phyloP scores from a whole-genome alignment of 768 basidiomycete genomes.

The Glaciozyma martinii region DNA sequence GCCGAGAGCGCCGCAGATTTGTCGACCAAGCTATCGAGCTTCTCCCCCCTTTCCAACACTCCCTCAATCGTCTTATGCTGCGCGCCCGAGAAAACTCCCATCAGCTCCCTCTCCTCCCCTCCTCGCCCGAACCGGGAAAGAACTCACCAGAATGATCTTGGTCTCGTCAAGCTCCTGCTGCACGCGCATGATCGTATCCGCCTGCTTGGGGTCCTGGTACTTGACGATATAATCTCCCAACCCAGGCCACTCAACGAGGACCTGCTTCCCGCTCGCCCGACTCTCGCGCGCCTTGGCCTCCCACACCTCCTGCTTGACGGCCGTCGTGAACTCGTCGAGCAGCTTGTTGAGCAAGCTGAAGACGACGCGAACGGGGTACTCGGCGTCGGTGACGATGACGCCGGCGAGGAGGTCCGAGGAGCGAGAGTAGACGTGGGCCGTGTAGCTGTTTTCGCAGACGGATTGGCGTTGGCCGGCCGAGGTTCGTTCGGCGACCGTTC shows the following conservation, averaged over 20 bases:
- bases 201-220: slow-evolving; percentile 94
- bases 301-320: slow-evolving; percentile 65
- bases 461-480: slow-evolving; percentile 80
- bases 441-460: slow-evolving; percentile 86
- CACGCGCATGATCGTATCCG: slow-evolving; percentile 95
- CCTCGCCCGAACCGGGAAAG: not conserved
- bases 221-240: slow-evolving; percentile 69
- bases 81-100: not conserved
- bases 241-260: slow-evolving; percentile 61
- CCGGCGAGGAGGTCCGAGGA: slow-evolving; percentile 59
- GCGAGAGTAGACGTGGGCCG: slow-evolving; percentile 85
- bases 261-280: slow-evolving; percentile 45
- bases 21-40: slow-evolving; percentile 89
- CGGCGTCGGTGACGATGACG: slow-evolving; percentile 86
- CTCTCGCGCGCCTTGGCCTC: slow-evolving; percentile 25
- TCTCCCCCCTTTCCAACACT: slow-evolving; percentile 90
- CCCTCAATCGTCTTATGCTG: slow-evolving; percentile 99
- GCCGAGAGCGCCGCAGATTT: slow-evolving; percentile 64
- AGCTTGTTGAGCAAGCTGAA: slow-evolving; percentile 81
- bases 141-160: slow-evolving; percentile 85
- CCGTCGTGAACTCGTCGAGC: slow-evolving; percentile 78
- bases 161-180: slow-evolving; percentile 98
- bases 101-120: too few relatives aligned
- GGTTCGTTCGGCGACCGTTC: slow-evolving; percentile 62
- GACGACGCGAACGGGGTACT: slow-evolving; percentile 92